These are phyloP conservation scores for Scalesia atractyloides DNA, from an alignment of 129 eudicot species.

Conservation along the genomic window DNA sequence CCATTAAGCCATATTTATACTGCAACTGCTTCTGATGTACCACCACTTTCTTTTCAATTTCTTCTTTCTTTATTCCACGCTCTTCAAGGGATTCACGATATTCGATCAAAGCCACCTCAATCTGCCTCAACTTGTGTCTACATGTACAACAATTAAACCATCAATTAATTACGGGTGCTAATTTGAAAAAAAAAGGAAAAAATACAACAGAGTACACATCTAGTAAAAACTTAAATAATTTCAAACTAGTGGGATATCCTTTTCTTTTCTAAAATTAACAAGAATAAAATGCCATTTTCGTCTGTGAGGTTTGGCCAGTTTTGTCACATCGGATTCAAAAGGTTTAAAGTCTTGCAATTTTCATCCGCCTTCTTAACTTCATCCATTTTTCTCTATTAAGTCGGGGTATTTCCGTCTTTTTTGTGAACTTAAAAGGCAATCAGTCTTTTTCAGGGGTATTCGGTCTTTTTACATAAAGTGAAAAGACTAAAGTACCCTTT, in stretches of 20 bases:
- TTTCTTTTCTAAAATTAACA: not conserved
- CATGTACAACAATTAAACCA: slow-evolving; percentile 16
- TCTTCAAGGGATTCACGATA: slow-evolving; percentile 90
- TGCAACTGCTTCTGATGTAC: slow-evolving; percentile 54
- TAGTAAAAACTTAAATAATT: not conserved
- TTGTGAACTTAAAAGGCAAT: too few species aligned
- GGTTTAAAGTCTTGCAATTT: too few species aligned
- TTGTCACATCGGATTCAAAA: too few species aligned
- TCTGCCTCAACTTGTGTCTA: slow-evolving; percentile 83
- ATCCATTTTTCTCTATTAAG: too few species aligned
- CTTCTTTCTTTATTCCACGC: slow-evolving; percentile 66
- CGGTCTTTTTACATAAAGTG: too few species aligned
- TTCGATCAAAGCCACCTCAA: slow-evolving; percentile 92
- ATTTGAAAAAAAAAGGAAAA: not conserved
- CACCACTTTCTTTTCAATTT: slow-evolving; percentile 82
- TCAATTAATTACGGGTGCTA: not conserved
- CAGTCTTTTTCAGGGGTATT: too few species aligned
- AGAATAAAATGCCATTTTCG: too few species aligned
- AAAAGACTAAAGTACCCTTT: too few species aligned
- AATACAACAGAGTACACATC: not conserved
- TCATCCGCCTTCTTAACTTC: too few species aligned
- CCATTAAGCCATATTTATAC: slow-evolving; percentile 67
- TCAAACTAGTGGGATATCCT: not conserved
- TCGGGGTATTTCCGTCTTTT: too few species aligned
- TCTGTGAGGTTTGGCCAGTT: too few species aligned